Evolutionary conservation across 306 rosid genomes (phyloP).

Genomic region (Astragalus membranaceus): DNA sequence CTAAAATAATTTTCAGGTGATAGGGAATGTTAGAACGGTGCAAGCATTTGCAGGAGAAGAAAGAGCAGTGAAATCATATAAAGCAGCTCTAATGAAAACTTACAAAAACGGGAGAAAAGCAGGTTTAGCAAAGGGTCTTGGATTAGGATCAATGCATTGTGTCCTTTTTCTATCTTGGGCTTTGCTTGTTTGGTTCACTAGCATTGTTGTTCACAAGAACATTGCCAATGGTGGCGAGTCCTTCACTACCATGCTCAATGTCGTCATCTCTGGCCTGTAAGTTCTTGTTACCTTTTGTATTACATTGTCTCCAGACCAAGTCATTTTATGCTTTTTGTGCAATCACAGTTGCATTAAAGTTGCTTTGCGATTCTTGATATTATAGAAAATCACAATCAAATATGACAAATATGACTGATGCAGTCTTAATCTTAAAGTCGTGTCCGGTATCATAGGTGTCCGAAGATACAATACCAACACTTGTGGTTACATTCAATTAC

Average conservation of each 20-base stretch:
- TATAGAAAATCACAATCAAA: too few species aligned
- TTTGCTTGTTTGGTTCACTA: conserved; percentile 86
- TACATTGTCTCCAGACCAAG: not conserved
- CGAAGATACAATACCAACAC: too few species aligned
- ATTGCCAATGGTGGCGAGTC: conserved; percentile 92
- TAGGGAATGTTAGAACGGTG: conserved; percentile 88
- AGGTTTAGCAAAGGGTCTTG: conserved; percentile 91
- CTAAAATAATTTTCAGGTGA: conserved; percentile 39
- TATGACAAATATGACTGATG: too few species aligned
- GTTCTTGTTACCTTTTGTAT: conserved; percentile 25
- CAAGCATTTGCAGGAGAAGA: conserved; percentile 99
- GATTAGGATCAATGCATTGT: conserved; percentile 84
- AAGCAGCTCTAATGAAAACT: conserved; percentile 61
- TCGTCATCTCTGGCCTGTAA: conserved; percentile 96
- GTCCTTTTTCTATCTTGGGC: conserved; percentile 91
- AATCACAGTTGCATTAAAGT: too few species aligned
- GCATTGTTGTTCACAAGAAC: conserved; percentile 81
- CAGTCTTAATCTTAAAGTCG: too few species aligned
- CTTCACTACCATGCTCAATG: conserved; percentile 97
- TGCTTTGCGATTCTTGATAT: too few species aligned
- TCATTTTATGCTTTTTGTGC: not conserved
- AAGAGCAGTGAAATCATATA: conserved; percentile 66
- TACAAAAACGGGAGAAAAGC: conserved; percentile 69
- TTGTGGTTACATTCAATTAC: too few species aligned
- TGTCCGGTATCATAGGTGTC: too few species aligned